phyloP scores from a whole-genome alignment of 2,329 filamentous ascomycete genomes.

The Trichophyton equinum region DNA sequence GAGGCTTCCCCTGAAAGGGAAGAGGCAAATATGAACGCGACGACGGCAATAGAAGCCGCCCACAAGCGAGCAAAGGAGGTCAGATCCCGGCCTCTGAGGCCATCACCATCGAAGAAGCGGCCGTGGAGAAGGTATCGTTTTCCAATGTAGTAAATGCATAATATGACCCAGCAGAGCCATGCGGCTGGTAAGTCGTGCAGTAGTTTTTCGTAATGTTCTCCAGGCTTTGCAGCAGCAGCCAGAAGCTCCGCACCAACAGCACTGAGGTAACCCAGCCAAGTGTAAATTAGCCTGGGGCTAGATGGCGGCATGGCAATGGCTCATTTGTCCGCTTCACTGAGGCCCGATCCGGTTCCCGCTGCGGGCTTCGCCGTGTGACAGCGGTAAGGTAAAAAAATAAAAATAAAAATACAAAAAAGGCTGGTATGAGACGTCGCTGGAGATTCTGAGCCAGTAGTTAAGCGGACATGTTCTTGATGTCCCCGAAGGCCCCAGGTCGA shows the following conservation, averaged over 20 bases:
- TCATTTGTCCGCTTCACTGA: slow-evolving; percentile 2
- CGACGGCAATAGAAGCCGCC: neutral
- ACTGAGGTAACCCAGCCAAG: neutral
- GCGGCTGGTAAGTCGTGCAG: neutral
- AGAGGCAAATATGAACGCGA: neutral
- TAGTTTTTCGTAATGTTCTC: neutral
- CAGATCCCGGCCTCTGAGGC: neutral
- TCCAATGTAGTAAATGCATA: neutral
- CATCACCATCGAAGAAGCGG: neutral
- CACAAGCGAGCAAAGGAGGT: neutral
- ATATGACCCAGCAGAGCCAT: neutral
- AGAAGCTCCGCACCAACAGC: slow-evolving; percentile 1
- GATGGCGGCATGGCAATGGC: neutral
- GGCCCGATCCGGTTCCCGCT: slow-evolving; percentile 1
- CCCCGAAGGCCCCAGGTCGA: neutral
- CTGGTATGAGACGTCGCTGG: neutral
- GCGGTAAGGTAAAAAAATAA: neutral
- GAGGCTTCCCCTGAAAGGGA: neutral
- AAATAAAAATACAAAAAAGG: too few species aligned
- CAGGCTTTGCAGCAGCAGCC: neutral
- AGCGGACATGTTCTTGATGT: neutral
- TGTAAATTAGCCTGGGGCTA: neutral
- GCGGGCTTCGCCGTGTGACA: slow-evolving; percentile 2
- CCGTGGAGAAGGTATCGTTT: neutral
- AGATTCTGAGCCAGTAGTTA: neutral